Evolutionary conservation across 179 eudicot species (phyloP).

Genomic region (Pouteria campechiana): DNA sequence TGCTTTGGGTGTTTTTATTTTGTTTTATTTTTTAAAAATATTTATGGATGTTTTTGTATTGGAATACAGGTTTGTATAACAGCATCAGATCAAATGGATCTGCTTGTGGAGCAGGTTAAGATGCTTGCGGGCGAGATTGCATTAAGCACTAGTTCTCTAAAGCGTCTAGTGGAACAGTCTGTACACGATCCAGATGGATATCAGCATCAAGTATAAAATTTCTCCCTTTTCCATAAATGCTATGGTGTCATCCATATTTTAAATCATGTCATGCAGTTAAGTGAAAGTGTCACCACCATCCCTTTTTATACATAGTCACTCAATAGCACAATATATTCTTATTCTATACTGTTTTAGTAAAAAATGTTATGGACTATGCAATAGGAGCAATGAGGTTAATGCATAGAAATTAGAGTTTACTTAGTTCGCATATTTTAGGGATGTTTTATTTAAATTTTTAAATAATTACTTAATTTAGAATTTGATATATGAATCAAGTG

Average conservation of each 20-base stretch:
- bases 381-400: no score
- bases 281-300: no score
- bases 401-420: no score
- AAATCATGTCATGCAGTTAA: neutral
- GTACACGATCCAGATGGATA: conserved; percentile 72
- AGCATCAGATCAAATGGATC: conserved; percentile 88
- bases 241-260: neutral
- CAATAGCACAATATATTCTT: no score
- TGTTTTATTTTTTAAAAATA: conserved; percentile 1
- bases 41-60: conserved; percentile 10
- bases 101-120: conserved; percentile 93
- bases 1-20: no score
- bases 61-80: conserved; percentile 51
- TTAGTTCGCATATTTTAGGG: no score
- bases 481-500: no score
- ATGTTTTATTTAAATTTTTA: no score
- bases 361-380: no score
- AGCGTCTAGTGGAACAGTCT: conserved; percentile 90
- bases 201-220: conserved; percentile 51
- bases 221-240: neutral
- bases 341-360: no score
- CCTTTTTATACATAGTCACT: no score
- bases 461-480: no score
- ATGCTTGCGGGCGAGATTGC: conserved; percentile 99
- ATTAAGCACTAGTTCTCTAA: conserved; percentile 82